Percentiles rank a stretch among this genome's conserved stretches.
Evolutionary conservation across 768 basidiomycete genomes (phyloP).

Genomic region (Agaricus subrufescens): DNA sequence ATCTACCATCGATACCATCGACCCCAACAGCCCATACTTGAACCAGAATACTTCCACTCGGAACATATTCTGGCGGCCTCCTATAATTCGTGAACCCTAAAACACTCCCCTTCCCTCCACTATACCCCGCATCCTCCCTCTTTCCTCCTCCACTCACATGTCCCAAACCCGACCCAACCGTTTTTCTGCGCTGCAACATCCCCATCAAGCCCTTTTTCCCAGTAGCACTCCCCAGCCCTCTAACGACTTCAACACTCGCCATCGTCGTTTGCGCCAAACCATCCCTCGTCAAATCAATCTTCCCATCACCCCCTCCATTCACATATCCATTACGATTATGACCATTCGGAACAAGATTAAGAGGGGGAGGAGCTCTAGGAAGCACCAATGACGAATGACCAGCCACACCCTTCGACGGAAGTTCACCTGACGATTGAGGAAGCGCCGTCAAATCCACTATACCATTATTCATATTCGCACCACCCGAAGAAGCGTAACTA

Average conservation of each 20-base stretch:
- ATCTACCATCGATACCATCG: constrained; percentile 65
- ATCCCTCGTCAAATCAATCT: constrained; percentile 67
- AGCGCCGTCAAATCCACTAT: constrained; percentile 2
- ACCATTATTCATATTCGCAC: background rate
- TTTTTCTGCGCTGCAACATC: constrained; percentile 15
- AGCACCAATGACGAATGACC: constrained; percentile 11
- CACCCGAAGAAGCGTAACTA: background rate
- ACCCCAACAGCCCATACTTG: constrained; percentile 90
- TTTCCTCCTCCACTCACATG: background rate
- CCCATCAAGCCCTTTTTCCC: constrained; percentile 13
- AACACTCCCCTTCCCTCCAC: constrained; percentile 20
- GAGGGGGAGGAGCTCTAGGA: constrained; percentile 12
- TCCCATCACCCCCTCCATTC: constrained; percentile 31
- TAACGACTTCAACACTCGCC: constrained; percentile 79
- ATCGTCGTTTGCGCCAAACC: constrained; percentile 86
- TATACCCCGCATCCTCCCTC: constrained; percentile 1
- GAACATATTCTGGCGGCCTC: constrained; percentile 68
- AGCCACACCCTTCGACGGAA: constrained; percentile 14
- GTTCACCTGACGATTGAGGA: constrained; percentile 12
- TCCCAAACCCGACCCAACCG: constrained; percentile 1
- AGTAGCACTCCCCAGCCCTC: constrained; percentile 36
- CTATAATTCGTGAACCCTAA: constrained; percentile 71
- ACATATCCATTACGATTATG: background rate
- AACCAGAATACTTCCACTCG: constrained; percentile 66
- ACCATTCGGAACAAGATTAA: background rate